phyloP scores from a whole-genome alignment of 805 yeast genomes.

The Metschnikowia cubensis region DNA sequence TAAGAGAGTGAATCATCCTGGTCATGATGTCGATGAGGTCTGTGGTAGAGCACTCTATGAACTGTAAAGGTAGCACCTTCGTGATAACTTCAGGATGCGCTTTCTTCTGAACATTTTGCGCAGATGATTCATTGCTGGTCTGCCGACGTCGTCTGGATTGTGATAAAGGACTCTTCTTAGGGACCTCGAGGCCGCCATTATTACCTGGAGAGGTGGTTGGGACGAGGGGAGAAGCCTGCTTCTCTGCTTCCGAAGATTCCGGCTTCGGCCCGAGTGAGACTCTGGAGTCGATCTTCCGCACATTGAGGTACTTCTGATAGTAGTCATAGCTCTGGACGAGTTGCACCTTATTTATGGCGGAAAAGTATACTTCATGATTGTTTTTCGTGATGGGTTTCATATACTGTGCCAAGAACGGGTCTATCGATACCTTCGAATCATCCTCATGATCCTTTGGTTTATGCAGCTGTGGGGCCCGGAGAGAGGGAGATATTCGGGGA shows the following conservation, averaged over 20 bases:
- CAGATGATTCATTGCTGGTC: slow-evolving; percentile 1
- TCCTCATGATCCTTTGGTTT: not conserved
- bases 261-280: not conserved
- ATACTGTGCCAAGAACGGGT: slow-evolving; percentile 18
- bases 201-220: not conserved
- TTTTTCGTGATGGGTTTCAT: slow-evolving; percentile 12
- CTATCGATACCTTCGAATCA: slow-evolving; percentile 6
- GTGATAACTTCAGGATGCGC: slow-evolving; percentile 14
- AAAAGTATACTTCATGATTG: slow-evolving; percentile 12
- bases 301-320: slow-evolving; percentile 15
- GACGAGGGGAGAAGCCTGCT: slow-evolving; percentile 2
- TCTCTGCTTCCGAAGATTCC: not conserved
- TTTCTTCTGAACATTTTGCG: slow-evolving; percentile 11
- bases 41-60: slow-evolving; percentile 62
- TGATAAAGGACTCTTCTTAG: not conserved
- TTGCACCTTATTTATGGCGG: slow-evolving; percentile 11
- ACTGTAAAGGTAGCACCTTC: slow-evolving; percentile 43
- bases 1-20: slow-evolving; percentile 75
- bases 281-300: not conserved
- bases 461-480: not conserved
- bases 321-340: slow-evolving; percentile 13
- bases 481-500: slow-evolving; percentile 2
- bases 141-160: slow-evolving; percentile 11
- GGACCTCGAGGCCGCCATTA: not conserved
- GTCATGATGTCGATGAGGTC: slow-evolving; percentile 71